Base-by-base conservation (phyloP, 805 yeast species). In the Lachancea dasiensis region DNA sequence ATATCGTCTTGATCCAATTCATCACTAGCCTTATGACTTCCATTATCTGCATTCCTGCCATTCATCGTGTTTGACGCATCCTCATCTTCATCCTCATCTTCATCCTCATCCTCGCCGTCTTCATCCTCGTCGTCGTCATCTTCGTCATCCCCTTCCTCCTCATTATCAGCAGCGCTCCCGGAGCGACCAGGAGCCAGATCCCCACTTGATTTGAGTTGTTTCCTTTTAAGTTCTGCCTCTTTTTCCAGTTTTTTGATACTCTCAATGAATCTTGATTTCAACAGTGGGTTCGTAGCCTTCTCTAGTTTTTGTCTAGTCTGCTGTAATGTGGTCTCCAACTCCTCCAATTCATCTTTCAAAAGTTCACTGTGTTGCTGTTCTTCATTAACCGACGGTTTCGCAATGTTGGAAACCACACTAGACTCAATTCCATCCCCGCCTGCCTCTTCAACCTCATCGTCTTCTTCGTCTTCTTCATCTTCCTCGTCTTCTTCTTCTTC, bases 251-350 rank as follows among this genome's bases (percentile, higher is more conserved):
- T 79, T 41, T 72, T 73, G 36, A 86, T 83, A 36, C 82, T 87
- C 47, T 83, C 92, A 50, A 80, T 71, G 57, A 89, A 84, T 64
- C 97, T 80, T 60, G 81, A 83, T 54, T 81, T 78, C 76, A 92
- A 72, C 63, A 90, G 81, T 49, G 90, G 89, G 55, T 86, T 86
- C 3, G 78, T 69, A 13, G 89, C 87, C 47, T 79, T 78, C 15
- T 71, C 75, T 34, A 86, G 73, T 50, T 84, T 87, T 31, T 70
- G 69, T 56, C 76, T 77, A 52, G 90, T 89, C 50, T 79, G 81
- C 38, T 72, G 76, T 36, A 92, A 81, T 0, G 90, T 87, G 11
- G 71, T 51, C 55, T 84, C 87, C 43, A 92, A 69, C 53, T 92
- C 98, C 5, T 70, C 64, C 40, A 92, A 79, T 58, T 89, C 97